Evolutionary conservation across 257 asterid species (phyloP).

Genomic region (Solanum pimpinellifolium): DNA sequence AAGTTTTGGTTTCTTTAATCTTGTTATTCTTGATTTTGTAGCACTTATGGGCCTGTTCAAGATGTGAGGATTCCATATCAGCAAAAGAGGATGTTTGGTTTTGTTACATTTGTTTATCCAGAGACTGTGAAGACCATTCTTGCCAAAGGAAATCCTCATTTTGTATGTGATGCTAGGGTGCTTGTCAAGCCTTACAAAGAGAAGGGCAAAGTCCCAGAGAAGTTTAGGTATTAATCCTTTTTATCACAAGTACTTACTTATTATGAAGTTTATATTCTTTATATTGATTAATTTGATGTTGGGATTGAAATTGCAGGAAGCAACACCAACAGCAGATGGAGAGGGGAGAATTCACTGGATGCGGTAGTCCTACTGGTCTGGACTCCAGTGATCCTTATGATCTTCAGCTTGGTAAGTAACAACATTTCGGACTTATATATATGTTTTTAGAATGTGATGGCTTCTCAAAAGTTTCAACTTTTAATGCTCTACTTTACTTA

Average conservation of each 20-base stretch:
- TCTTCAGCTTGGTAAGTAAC: slow-evolving; percentile 42
- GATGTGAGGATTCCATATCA: slow-evolving; percentile 71
- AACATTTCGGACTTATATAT: not conserved
- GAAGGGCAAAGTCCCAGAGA: slow-evolving; percentile 66
- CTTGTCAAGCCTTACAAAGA: slow-evolving; percentile 65
- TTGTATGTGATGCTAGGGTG: slow-evolving; percentile 70
- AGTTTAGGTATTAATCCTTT: slow-evolving; percentile 22
- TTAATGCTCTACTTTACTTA: not conserved
- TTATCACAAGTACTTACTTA: not conserved
- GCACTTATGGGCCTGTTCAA: slow-evolving; percentile 63
- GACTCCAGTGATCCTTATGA: slow-evolving; percentile 56
- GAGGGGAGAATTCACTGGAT: slow-evolving; percentile 46
- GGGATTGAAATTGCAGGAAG: slow-evolving; percentile 22
- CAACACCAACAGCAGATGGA: slow-evolving; percentile 38
- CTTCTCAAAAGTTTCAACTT: not conserved
- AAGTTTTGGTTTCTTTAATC: not conserved
- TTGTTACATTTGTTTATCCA: slow-evolving; percentile 54
- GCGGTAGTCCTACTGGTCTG: slow-evolving; percentile 57
- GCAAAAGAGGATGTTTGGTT: slow-evolving; percentile 72
- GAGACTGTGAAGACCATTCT: slow-evolving; percentile 65
- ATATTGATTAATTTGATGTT: not conserved
- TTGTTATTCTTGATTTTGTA: not conserved
- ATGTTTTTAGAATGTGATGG: not conserved
- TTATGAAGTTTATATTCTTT: not conserved
- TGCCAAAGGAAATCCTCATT: slow-evolving; percentile 70